Base-by-base conservation (phyloP, 164 flowering plant genomes). In the Magnolia kwangsiensis region DNA sequence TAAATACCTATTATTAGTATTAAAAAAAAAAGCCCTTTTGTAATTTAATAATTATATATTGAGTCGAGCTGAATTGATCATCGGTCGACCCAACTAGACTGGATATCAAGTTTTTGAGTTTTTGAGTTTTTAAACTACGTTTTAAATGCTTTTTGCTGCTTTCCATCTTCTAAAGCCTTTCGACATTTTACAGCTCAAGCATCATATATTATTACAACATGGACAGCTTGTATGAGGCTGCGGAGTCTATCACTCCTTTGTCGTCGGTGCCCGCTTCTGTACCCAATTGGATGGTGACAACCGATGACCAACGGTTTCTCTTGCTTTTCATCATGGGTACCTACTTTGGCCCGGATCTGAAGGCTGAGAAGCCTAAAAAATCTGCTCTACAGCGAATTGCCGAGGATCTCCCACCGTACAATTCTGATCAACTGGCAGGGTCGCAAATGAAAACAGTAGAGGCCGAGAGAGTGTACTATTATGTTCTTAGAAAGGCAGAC, bases 281-380 rank as follows among this genome's bases (percentile, higher is more conserved):
- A 64, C 37, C 77, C 31, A 69, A 21, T 45, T 64, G 71, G 73
- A 71, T 8, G 67, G 77, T 72, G 24, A 71, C 76, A 65, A 83
- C 75, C 21, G 84, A 86, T 65, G 90, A 90, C 79, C 86, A 83
- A 76, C 65, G 21, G 20, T 90, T 89, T 75, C 87, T 87, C 67
- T 51, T 90, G 76, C 79, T 80, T 77, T 87, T 89, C 78, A 80
- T 87, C 74, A 78, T 81, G 74, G 92, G 92, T 8, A 83, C 78
- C 70, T 90, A 85, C 81, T 89, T 87, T 81, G 94, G 87, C 19
- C 92, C 94, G 45, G 88, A 87, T 79, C 76, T 90, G 67, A 86
- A 82, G 69, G 81, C 59, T 0, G 81, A 78, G 61, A 65, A 51
- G n/a, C 86, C 84, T 18, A 77, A 59, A 31, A 88, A 86, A 69